Conservation (phyloP, 495 filamentous ascomycete genomes). For the Halenospora varia region DNA sequence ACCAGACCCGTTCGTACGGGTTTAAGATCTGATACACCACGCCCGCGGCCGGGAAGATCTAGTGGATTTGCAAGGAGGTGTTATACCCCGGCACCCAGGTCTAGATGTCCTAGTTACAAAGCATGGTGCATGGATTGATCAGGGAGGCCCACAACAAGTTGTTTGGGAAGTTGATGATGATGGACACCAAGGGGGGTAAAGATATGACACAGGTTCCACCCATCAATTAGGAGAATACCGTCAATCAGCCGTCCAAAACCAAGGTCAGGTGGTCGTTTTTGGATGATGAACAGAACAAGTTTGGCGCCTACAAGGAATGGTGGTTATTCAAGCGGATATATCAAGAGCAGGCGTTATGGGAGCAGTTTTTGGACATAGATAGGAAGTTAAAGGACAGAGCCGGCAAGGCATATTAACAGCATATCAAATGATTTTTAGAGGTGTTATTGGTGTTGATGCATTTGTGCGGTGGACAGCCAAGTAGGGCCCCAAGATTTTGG, state of each 20-base stretch:
- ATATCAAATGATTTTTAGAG: conserved; percentile 20
- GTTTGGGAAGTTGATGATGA: conserved; percentile 6
- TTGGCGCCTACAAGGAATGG: not conserved
- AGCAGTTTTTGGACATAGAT: not conserved
- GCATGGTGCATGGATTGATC: conserved; percentile 6
- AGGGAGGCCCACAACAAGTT: not conserved
- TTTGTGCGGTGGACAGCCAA: conserved; percentile 24
- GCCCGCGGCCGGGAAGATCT: not conserved
- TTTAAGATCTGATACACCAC: conserved; percentile 8
- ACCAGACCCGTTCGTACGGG: not conserved
- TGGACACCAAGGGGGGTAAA: not conserved
- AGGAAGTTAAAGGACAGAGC: conserved; percentile 1
- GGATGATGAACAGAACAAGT: conserved; percentile 2
- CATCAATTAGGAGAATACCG: conserved; percentile 3
- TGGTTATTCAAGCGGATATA: conserved; percentile 5
- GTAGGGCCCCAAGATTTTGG: conserved; percentile 28
- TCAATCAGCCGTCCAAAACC: conserved; percentile 1
- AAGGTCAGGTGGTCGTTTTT: conserved; percentile 5
- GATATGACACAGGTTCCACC: not conserved
- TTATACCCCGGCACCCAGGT: not conserved
- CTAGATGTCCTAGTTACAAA: not conserved
- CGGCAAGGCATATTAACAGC: not conserved
- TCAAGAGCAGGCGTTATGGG: not conserved
- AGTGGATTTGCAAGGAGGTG: conserved; percentile 2
- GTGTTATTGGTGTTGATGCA: conserved; percentile 25